Percentiles rank a stretch among this genome's conserved stretches.
phyloP scores from a whole-genome alignment of 2,329 filamentous ascomycete genomes.

The Diaporthe sp. region DNA sequence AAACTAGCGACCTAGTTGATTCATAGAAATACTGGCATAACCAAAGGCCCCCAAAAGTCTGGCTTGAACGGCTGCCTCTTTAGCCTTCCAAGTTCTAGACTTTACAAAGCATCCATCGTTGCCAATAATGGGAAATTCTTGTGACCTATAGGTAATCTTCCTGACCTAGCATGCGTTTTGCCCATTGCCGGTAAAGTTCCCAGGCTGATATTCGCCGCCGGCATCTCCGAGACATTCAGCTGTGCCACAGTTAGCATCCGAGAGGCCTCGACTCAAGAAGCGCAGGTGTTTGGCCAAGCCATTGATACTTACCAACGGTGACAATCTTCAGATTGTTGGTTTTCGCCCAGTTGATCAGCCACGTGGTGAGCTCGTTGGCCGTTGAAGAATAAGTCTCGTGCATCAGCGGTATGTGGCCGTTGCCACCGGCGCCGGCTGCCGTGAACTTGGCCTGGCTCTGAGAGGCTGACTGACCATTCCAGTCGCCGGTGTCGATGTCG shows the following conservation, averaged over 20 bases:
- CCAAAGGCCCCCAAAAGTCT: not conserved
- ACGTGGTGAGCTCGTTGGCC: slow-evolving; percentile 62
- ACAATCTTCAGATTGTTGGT: slow-evolving; percentile 63
- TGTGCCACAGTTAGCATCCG: slow-evolving; percentile 40
- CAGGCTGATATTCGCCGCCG: slow-evolving; percentile 56
- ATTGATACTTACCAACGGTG: slow-evolving; percentile 60
- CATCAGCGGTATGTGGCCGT: slow-evolving; percentile 70
- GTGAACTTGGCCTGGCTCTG: slow-evolving; percentile 68
- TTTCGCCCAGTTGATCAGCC: slow-evolving; percentile 65
- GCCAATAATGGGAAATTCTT: not conserved
- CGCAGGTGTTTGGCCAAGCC: not conserved
- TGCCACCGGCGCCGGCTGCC: slow-evolving; percentile 57
- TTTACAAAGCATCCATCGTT: not conserved
- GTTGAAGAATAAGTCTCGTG: slow-evolving; percentile 68
- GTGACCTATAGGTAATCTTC: not conserved
- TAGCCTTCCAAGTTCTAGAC: too few species aligned
- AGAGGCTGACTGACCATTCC: slow-evolving; percentile 65
- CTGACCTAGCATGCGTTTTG: slow-evolving; percentile 46
- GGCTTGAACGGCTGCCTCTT: not conserved
- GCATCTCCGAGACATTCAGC: slow-evolving; percentile 60
- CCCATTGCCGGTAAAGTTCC: slow-evolving; percentile 55
- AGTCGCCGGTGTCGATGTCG: slow-evolving; percentile 74
- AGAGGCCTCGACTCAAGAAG: not conserved
- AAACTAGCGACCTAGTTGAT: not conserved
- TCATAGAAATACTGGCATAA: not conserved